Base-by-base conservation (phyloP, 2,329 filamentous ascomycete species). In the Penicillium expansum region DNA sequence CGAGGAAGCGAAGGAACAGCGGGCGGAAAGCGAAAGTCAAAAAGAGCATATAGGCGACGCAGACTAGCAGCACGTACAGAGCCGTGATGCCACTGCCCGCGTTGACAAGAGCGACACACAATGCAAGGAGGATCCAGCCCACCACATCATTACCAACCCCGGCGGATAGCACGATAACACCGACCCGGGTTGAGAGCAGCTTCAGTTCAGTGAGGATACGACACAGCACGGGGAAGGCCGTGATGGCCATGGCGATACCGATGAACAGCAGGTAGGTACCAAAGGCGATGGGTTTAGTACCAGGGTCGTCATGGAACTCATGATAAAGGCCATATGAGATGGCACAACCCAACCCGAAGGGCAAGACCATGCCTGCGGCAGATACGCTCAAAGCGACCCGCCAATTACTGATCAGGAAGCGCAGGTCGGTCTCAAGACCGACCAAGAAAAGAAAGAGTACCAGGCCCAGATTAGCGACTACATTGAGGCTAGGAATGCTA, bases 31-130 rank as follows among this genome's bases (percentile, higher is more conserved):
- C 82, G 64, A 85, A 91, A 20, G 88, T 79, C 20, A 97, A 80
- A 67, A 96, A 88, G 0, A 96, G 71, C 20, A 88, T 82, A 77
- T 89, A 97, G 39, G 84, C 93, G 16, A 89, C 76, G 48, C 85
- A 86, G 24, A 87, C 86, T 13, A 97, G 81, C 6, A 97, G 77
- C 6, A 96, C 91, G 76, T 86, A 97, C 0, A 97, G 81, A 0
- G 93, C 92, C 0, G 91, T 87, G 20, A 97, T 73, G 0, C 93
- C 93, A 43, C 83, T 88, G 16, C 86, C 86, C 30, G 92, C 91
- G 69, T 97, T 97, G 67, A 96, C 92, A 27, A 97, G 82, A 0
- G 93, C 90, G 33, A 97, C 92, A 64, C 93, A 97, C 29, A 97
- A 86, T 0, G 93, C 93, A 24, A 97, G 86, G 16, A 97, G 80